Percentiles rank a stretch among this genome's conserved stretches.
phyloP scores from a whole-genome alignment of 768 basidiomycete species.

The Xerocomellus dryophilus region DNA sequence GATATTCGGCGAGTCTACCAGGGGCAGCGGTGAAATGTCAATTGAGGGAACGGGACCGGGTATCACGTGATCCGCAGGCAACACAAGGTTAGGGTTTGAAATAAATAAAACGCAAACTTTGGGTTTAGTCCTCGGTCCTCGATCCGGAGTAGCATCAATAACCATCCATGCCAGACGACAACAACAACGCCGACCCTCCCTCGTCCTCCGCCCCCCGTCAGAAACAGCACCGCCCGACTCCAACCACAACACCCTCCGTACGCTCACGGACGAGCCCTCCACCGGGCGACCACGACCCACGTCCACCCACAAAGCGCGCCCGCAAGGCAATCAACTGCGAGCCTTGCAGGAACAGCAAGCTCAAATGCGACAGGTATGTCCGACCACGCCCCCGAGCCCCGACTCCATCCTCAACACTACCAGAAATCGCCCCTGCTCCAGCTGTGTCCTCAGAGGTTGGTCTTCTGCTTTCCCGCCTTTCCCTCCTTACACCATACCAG shows the following conservation, averaged over 20 bases:
- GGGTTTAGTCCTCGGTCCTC: conserved; percentile 17
- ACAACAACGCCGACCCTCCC: conserved; percentile 13
- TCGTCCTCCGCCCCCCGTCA: conserved; percentile 9
- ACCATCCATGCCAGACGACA: conserved; percentile 34
- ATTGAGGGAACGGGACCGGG: conserved; percentile 12
- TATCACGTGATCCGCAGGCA: conserved; percentile 16
- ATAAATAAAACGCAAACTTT: conserved; percentile 22
- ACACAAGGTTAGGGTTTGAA: conserved; percentile 24
- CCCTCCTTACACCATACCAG: conserved; percentile 37
- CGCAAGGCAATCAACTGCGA: conserved; percentile 89
- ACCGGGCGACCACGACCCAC: conserved; percentile 54
- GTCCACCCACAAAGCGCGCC: conserved; percentile 76
- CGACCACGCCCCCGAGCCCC: not conserved
- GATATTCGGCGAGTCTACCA: too few species aligned
- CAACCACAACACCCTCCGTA: conserved; percentile 33
- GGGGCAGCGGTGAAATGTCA: not conserved
- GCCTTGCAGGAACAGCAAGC: conserved; percentile 82
- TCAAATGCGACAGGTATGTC: conserved; percentile 81
- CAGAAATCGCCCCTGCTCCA: conserved; percentile 86
- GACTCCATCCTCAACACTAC: not conserved
- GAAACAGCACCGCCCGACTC: conserved; percentile 16
- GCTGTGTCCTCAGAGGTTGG: conserved; percentile 78
- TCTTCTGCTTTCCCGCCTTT: conserved; percentile 12
- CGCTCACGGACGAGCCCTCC: conserved; percentile 47
- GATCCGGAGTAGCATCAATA: conserved; percentile 24